phyloP scores from a whole-genome alignment of 176 grass and related monocot species.

The Elymus sibiricus region DNA sequence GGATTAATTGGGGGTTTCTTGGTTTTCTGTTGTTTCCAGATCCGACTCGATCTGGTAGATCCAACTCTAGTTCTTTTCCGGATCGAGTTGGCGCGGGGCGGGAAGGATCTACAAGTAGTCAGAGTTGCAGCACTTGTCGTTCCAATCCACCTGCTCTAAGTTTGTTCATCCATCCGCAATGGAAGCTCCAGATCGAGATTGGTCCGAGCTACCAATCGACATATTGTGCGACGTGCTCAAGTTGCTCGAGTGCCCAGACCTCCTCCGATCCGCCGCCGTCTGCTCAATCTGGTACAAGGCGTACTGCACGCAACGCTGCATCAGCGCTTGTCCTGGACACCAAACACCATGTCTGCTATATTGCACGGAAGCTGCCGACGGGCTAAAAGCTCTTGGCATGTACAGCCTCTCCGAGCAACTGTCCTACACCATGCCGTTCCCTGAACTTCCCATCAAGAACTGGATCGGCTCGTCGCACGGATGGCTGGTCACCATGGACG shows the following conservation, averaged over 20 bases:
- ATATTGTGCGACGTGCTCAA: neutral
- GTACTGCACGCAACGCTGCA: neutral
- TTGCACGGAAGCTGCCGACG: neutral
- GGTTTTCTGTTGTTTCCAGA: no score
- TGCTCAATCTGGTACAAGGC: neutral
- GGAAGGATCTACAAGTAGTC: neutral
- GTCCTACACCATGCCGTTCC: neutral
- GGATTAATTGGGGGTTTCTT: no score
- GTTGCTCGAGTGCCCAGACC: neutral
- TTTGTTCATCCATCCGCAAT: neutral
- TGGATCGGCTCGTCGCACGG: neutral
- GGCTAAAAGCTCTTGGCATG: neutral
- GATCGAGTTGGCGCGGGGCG: neutral
- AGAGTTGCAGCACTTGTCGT: no score
- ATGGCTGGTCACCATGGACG: neutral
- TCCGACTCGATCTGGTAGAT: neutral
- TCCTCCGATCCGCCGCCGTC: neutral
- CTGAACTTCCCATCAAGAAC: neutral
- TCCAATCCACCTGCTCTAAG: no score
- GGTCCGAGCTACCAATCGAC: neutral
- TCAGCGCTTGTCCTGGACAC: neutral
- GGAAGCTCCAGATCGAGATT: neutral
- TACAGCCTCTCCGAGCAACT: neutral
- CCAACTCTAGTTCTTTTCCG: neutral
- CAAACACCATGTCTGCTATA: neutral